Evolutionary conservation across 768 basidiomycete species (phyloP), one percentile per base, ranked within the genome.

Genomic region (Kondoa subrosea): DNA sequence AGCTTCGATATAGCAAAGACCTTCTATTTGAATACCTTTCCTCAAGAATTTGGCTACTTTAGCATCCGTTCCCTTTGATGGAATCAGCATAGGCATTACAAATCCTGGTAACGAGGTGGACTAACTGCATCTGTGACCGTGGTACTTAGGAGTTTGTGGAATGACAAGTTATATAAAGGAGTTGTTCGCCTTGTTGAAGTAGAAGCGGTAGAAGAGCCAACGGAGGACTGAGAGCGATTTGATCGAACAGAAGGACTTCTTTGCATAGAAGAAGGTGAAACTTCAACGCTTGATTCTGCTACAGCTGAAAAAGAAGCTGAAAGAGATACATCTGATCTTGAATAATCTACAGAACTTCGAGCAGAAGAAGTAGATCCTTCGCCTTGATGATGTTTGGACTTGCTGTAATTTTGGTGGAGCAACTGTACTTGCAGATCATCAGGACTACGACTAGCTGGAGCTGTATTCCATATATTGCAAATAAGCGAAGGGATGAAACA

Each of bases 11-110:
- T 30, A 16, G 26, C 29, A 27, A 3, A 63, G 30, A 8, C 30
- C 61, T 15, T 31, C 15, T 2, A 63, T 17, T 63, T 63, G 29
- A 32, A 63, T 63, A 32, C 61, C 61, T 32, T 63, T 63, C 61
- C 34, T 63, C n/a, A 63, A 31, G 30, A 63, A 63, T 33, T 32
- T 63, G 4, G 61, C 61, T 4, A 63, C 30, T 32, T n/a, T 27
- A 4, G 61, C 61, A 33, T 63, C 61, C 30, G 61, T 63, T 32
- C 61, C 61, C 25, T 59, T 4, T 14, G 58, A 25, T 31, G 58
- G 8, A 4, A 31, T 8, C 58, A 14, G 21, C 8, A 59, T 4
- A 31, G 25, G 58, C 25, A 25, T 4, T 31, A 59, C 21, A 59
- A 59, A 25, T 12, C 14, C 4, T 14, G 4, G 58, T 25, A 31